Conservation (phyloP, 768 basidiomycete genomes). For the Tephrocybe sp. region DNA sequence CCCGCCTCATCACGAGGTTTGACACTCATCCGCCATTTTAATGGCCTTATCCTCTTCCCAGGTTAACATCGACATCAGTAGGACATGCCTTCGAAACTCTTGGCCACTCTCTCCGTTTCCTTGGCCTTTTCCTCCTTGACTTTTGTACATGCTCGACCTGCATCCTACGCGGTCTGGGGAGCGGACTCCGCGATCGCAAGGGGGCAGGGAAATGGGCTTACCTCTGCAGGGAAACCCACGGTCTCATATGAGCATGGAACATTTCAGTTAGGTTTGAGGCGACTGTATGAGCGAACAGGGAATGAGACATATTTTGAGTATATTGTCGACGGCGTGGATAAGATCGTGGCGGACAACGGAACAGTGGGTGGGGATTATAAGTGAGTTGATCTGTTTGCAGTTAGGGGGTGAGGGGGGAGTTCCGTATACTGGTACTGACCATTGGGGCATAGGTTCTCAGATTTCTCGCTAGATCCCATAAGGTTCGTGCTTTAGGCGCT, state of each 20-base stretch:
- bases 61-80: too few species aligned
- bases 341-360: constrained; percentile 41
- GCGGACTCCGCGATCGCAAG: constrained; percentile 45
- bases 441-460: constrained; percentile 28
- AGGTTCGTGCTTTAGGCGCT: too few species aligned
- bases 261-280: constrained; percentile 38
- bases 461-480: constrained; percentile 35
- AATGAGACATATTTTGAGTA: constrained; percentile 43
- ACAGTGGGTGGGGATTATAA: constrained; percentile 40
- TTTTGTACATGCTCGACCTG: constrained; percentile 24
- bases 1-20: too few species aligned
- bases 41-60: too few species aligned
- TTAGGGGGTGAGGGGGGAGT: not conserved
- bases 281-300: constrained; percentile 37
- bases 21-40: too few species aligned
- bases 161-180: constrained; percentile 45
- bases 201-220: constrained; percentile 43
- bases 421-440: too few species aligned
- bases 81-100: not conserved
- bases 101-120: not conserved
- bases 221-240: constrained; percentile 28
- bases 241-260: constrained; percentile 43
- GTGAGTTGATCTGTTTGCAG: constrained; percentile 20
- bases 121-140: not conserved
- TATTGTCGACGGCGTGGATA: constrained; percentile 29